Evolutionary conservation across 176 grass and related monocot species (phyloP).

Genomic region (Melocanna baccifera): DNA sequence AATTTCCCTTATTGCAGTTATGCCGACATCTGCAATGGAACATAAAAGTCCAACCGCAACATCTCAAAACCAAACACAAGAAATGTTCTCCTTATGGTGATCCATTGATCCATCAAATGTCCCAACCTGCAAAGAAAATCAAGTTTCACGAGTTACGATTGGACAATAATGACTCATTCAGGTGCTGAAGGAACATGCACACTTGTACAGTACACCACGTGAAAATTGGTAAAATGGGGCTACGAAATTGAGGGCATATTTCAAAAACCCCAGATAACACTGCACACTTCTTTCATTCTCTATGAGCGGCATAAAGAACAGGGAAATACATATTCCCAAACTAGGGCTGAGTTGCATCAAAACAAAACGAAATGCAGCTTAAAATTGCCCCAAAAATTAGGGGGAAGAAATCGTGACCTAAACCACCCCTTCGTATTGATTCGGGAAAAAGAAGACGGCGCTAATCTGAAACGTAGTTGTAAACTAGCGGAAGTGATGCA

Average conservation of each 20-base stretch:
- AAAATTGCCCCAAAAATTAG: background rate
- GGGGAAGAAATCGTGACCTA: background rate
- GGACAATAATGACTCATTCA: background rate
- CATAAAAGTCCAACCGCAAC: background rate
- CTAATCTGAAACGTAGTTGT: background rate
- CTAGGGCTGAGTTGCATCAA: background rate
- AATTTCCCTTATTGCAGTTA: background rate
- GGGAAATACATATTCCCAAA: background rate
- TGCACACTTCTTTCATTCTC: background rate
- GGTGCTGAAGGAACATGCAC: background rate
- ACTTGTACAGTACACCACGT: background rate
- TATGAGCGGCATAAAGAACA: background rate
- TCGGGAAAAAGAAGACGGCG: background rate
- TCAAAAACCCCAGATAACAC: background rate
- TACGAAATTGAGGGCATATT: background rate
- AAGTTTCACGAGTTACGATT: background rate
- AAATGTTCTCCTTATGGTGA: slow-evolving; percentile 7
- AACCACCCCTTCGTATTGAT: background rate
- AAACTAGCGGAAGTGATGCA: background rate
- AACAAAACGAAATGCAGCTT: background rate
- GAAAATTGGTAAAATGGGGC: background rate
- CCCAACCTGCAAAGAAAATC: background rate
- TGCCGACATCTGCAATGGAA: too few species aligned
- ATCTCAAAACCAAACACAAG: background rate
- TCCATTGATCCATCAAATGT: background rate